A percentile compares a stretch with the other conserved stretches of the same genome.
Conservation (phyloP, 2,329 filamentous ascomycete species). For the Hypoxylon sp. region DNA sequence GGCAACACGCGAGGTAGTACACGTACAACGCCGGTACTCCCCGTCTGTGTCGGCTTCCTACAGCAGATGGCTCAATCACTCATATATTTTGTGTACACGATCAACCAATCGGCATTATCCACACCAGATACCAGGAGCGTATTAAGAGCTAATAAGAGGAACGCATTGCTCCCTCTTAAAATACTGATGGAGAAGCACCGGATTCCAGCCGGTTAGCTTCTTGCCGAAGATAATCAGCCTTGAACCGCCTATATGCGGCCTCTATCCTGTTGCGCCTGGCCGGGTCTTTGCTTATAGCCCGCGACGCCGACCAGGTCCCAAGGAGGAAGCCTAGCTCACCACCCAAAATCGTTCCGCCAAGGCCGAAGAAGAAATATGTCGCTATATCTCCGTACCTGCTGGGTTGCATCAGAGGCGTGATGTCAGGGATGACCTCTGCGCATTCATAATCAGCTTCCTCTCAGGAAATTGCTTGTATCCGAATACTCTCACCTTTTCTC, state of each 20-base stretch:
- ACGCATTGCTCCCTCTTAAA: slow-evolving; percentile 11
- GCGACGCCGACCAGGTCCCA: slow-evolving; percentile 68
- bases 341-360: slow-evolving; percentile 74
- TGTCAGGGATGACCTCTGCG: slow-evolving; percentile 72
- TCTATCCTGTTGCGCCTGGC: slow-evolving; percentile 71
- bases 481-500: slow-evolving; percentile 62
- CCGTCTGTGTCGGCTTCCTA: background rate
- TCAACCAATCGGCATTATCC: background rate
- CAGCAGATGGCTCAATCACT: background rate
- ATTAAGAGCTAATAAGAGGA: slow-evolving; percentile 2
- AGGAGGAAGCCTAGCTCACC: slow-evolving; percentile 74
- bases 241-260: slow-evolving; percentile 73
- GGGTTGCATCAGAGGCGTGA: slow-evolving; percentile 70
- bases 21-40: background rate
- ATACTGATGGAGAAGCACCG: slow-evolving; percentile 36
- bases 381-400: slow-evolving; percentile 71
- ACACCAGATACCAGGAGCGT: background rate
- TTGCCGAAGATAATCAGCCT: slow-evolving; percentile 72
- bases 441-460: slow-evolving; percentile 6
- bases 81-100: background rate
- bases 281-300: slow-evolving; percentile 67
- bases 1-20: slow-evolving; percentile 4
- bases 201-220: slow-evolving; percentile 70
- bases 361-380: slow-evolving; percentile 73
- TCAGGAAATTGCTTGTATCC: background rate